Evolutionary conservation across 2,329 filamentous ascomycete species (phyloP).

Genomic region (Diaporthe helianthi): DNA sequence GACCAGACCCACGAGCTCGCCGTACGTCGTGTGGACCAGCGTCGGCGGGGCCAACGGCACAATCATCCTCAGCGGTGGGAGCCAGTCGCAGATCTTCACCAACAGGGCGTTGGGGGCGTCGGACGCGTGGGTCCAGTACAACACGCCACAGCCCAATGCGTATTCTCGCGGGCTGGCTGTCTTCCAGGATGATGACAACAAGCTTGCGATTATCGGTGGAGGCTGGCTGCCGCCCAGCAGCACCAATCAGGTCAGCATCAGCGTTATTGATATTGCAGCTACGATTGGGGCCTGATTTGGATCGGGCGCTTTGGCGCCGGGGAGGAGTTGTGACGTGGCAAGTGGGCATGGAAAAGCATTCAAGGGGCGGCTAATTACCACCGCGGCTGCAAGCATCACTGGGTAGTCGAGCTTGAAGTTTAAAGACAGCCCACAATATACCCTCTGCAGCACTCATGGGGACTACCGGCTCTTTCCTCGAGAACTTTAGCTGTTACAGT

Average conservation of each 20-base stretch:
- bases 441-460: neutral
- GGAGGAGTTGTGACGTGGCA: neutral
- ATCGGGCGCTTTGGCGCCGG: too few species aligned
- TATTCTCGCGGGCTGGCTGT: constrained; percentile 49
- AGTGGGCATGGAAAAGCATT: neutral
- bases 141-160: constrained; percentile 45
- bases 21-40: constrained; percentile 53
- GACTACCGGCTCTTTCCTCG: neutral
- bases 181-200: constrained; percentile 45
- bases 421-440: neutral
- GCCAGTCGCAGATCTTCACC: constrained; percentile 48
- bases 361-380: neutral
- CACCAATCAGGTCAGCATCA: constrained; percentile 48
- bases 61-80: constrained; percentile 51
- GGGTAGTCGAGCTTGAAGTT: neutral
- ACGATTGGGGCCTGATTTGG: neutral
- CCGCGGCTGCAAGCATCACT: too few species aligned
- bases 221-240: constrained; percentile 54
- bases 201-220: constrained; percentile 52
- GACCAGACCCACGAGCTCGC: constrained; percentile 47
- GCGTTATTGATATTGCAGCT: neutral
- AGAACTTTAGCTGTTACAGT: neutral
- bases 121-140: constrained; percentile 46
- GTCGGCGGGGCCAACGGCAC: constrained; percentile 53
- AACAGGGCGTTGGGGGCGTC: constrained; percentile 50